Base-by-base conservation (phyloP, 768 basidiomycete genomes). In the Russula earlei region DNA sequence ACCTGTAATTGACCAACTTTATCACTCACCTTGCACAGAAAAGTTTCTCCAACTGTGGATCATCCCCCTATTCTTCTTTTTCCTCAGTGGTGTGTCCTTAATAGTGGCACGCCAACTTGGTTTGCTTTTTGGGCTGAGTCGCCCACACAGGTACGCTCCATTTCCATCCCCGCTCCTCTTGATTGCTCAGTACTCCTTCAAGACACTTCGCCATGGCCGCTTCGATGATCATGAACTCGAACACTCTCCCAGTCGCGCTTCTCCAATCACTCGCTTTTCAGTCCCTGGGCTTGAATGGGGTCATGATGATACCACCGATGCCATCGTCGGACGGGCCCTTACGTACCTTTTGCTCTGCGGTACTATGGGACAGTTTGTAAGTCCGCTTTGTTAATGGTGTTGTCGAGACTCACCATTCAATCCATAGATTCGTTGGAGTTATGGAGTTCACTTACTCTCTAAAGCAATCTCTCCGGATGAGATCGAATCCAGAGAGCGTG, bases 311-410 rank as follows among this genome's bases (percentile, higher is more conserved):
- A 87, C 81, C 64, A 76, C 81, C 62, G 78, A 93, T 62, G 82
- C 85, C 31, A 96, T 95, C 89, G 77, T 96, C 33, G 94, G 93
- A 33, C 79, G 95, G 7, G 91, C 90, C 0, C 72, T 95, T 52
- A 87, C 87, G 0, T 93, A 95, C 66, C 78, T 95, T 42, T 90
- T 96, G 6, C 76, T 97, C 19, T 93, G 93, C 68, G 91, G 88
- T 55, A 95, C 94, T 0, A 76, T 98, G 34, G 96, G 96, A 44
- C 95, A 95, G 92, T 82, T 97, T 65, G 89, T 92, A 64, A 64
- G 85, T 19, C 7, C 22, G 20, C n/a, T 52, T 31, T 20, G 48
- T 45, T 42, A 24, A 38, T 15, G 31, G 29, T 49, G 20, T 31
- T 19, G 10, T 36, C 19, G 54, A 22, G 19, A 19, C n/a, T 22